Percentiles rank a stretch among this genome's conserved stretches.
phyloP scores from a whole-genome alignment of 176 grass and related monocot genomes.

The Oryza australiensis region DNA sequence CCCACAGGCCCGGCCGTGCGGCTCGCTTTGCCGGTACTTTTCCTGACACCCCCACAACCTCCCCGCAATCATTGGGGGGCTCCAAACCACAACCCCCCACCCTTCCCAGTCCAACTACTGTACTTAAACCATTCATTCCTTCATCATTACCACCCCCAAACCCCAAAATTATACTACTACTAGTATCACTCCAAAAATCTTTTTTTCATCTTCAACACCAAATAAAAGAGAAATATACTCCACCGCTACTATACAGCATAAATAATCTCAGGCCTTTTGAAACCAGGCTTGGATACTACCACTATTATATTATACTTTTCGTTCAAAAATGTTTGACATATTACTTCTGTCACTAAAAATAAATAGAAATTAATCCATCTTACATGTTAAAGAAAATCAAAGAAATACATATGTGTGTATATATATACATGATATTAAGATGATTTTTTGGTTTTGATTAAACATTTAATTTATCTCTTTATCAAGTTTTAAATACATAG shows the following conservation, averaged over 20 bases:
- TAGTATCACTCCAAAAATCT: not conserved
- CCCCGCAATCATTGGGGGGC: slow-evolving; percentile 48
- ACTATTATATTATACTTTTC: no score
- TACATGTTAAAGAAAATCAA: no score
- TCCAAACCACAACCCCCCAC: not conserved
- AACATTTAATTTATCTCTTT: no score
- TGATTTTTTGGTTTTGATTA: no score
- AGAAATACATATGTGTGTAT: no score
- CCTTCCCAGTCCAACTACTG: not conserved
- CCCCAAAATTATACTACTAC: not conserved
- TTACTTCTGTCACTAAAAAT: no score
- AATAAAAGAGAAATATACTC: not conserved
- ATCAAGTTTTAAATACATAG: no score
- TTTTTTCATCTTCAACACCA: not conserved
- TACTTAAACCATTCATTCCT: slow-evolving; percentile 8
- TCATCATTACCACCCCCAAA: slow-evolving; percentile 6
- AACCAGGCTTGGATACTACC: no score
- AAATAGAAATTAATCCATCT: no score
- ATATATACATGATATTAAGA: no score
- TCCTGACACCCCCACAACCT: slow-evolving; percentile 38
- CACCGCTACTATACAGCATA: not conserved
- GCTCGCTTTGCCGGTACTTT: slow-evolving; percentile 54
- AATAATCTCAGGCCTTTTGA: not conserved
- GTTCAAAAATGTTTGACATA: no score
- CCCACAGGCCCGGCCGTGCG: slow-evolving; percentile 59